A percentile compares a stretch with the other conserved stretches of the same genome.
Conservation (phyloP, 768 basidiomycete genomes). For the Psilocybe cubensis region DNA sequence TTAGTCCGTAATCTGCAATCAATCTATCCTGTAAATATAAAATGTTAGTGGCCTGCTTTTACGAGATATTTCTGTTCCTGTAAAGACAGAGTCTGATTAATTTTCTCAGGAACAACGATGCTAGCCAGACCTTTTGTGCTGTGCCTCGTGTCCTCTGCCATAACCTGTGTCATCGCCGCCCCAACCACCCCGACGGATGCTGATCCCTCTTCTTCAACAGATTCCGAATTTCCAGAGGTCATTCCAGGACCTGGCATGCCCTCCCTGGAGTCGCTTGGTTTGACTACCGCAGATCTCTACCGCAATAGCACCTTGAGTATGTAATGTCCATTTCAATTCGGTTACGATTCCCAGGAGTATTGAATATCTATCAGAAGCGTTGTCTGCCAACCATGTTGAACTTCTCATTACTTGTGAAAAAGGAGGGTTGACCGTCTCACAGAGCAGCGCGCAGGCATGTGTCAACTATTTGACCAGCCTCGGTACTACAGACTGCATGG, state of each 20-base stretch:
- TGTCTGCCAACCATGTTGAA: background rate
- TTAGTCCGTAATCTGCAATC: too few relatives aligned
- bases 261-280: background rate
- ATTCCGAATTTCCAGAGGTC: background rate
- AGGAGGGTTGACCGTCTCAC: background rate
- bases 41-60: too few relatives aligned
- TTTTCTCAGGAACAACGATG: too few relatives aligned
- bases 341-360: background rate
- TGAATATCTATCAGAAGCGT: background rate
- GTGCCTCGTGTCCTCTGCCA: too few relatives aligned
- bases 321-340: background rate
- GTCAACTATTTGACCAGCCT: background rate
- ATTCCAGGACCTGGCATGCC: background rate
- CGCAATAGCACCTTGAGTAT: background rate
- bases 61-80: too few relatives aligned
- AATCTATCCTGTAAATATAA: too few relatives aligned
- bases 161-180: too few relatives aligned
- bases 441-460: background rate
- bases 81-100: too few relatives aligned
- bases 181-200: too few relatives aligned
- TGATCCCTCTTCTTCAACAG: too few relatives aligned
- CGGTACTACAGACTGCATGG: background rate
- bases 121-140: too few relatives aligned
- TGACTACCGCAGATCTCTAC: background rate
- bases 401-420: background rate